A percentile compares a stretch with the other conserved stretches of the same genome.
These are phyloP conservation scores for Fusarium pseudoanthophilum DNA, from an alignment of 2,329 filamentous ascomycete genomes.

Conservation along the genomic window DNA sequence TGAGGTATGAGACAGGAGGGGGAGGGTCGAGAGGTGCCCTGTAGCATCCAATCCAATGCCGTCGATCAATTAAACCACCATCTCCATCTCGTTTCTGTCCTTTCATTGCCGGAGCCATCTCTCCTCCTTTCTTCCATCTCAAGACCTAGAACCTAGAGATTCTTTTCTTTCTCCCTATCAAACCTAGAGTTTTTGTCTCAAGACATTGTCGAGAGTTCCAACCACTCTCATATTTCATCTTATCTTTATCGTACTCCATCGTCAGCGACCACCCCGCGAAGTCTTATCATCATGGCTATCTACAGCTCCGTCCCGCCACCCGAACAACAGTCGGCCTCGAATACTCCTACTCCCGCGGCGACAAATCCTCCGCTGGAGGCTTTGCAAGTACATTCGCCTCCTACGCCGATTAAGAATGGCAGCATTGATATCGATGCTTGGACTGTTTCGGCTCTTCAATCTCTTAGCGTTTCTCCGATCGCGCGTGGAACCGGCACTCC, in stretches of 20 bases:
- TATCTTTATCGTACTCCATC: slow-evolving; percentile 5
- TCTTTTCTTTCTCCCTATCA: not conserved
- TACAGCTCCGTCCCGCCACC: slow-evolving; percentile 63
- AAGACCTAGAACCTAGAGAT: not conserved
- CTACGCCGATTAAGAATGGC: slow-evolving; percentile 40
- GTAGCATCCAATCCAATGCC: slow-evolving; percentile 28
- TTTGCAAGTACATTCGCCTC: slow-evolving; percentile 32
- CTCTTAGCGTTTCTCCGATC: slow-evolving; percentile 64
- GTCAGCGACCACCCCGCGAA: slow-evolving; percentile 1
- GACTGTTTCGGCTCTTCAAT: slow-evolving; percentile 69
- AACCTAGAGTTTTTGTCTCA: not conserved
- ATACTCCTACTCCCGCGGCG: slow-evolving; percentile 23
- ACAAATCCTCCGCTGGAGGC: slow-evolving; percentile 29
- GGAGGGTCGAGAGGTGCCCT: slow-evolving; percentile 6
- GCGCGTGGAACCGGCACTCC: slow-evolving; percentile 70
- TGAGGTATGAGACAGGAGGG: slow-evolving; percentile 8
- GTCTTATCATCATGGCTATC: slow-evolving; percentile 58
- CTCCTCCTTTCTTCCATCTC: slow-evolving; percentile 8
- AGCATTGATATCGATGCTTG: slow-evolving; percentile 73
- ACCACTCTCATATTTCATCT: not conserved
- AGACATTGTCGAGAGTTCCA: not conserved
- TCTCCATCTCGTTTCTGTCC: slow-evolving; percentile 3
- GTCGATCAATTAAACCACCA: slow-evolving; percentile 20
- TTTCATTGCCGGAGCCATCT: slow-evolving; percentile 3
- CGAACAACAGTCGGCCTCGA: slow-evolving; percentile 46